Evolutionary conservation across 2,329 filamentous ascomycete species (phyloP).

Genomic region (Bipolaris bicolor): DNA sequence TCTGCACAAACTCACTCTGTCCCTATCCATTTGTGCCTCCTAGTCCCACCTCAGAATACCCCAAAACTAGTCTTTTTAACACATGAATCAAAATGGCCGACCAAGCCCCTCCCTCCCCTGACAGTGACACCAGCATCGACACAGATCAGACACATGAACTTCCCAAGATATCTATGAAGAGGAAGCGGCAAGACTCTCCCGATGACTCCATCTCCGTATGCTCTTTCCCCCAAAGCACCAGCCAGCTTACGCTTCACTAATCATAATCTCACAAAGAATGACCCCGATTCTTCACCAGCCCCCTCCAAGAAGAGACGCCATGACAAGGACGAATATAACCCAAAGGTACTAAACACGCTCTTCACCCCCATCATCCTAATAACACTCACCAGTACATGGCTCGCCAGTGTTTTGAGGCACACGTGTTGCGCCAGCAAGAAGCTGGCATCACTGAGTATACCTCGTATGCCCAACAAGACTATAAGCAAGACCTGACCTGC

Average conservation of each 20-base stretch:
- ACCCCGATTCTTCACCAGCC: not conserved
- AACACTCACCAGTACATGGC: slow-evolving; percentile 11
- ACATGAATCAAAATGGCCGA: not conserved
- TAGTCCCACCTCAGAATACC: not conserved
- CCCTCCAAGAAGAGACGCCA: not conserved
- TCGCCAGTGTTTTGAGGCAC: slow-evolving; percentile 6
- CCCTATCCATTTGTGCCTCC: not conserved
- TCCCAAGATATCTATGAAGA: slow-evolving; percentile 1
- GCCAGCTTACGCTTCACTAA: not conserved
- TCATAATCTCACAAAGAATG: not conserved
- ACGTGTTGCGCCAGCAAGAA: slow-evolving; percentile 1
- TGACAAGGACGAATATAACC: slow-evolving; percentile 4
- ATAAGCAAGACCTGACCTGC: slow-evolving; percentile 4
- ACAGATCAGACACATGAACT: not conserved
- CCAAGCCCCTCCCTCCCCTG: not conserved
- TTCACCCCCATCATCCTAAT: not conserved
- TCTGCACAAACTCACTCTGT: not conserved
- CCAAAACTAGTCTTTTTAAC: too few relatives aligned
- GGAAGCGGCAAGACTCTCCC: not conserved
- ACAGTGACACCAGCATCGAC: not conserved
- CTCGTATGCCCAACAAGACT: slow-evolving; percentile 1
- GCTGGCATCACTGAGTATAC: not conserved
- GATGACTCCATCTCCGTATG: not conserved
- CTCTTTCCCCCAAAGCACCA: not conserved
- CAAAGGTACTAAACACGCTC: not conserved